Evolutionary conservation across 495 filamentous ascomycete species (phyloP).

Genomic region (Lindgomyces ingoldianus): DNA sequence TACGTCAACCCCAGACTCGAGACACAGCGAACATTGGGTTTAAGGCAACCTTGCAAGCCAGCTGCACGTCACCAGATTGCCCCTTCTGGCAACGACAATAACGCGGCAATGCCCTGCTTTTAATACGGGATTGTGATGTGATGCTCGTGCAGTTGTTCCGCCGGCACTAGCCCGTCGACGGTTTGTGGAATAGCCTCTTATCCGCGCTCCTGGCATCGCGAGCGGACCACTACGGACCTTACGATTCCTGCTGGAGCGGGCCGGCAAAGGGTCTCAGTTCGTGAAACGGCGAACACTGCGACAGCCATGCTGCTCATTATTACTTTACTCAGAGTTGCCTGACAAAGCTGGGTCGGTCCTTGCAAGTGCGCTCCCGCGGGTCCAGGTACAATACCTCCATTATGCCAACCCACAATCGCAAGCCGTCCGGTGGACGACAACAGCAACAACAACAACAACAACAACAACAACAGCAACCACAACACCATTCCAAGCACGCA

Average conservation of each 20-base stretch:
- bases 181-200: conserved; percentile 2
- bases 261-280: too few relatives aligned
- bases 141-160: conserved; percentile 18
- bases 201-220: not conserved
- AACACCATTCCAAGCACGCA: not conserved
- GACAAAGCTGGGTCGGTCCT: not conserved
- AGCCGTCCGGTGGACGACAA: not conserved
- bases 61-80: conserved; percentile 24
- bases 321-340: not conserved
- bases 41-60: not conserved
- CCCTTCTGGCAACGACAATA: conserved; percentile 16
- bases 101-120: conserved; percentile 1
- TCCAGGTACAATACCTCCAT: not conserved
- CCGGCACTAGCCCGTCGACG: conserved; percentile 13
- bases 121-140: conserved; percentile 19
- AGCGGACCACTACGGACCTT: not conserved
- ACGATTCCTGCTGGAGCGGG: conserved; percentile 3
- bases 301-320: not conserved
- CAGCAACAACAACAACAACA: too few relatives aligned
- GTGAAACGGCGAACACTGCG: not conserved
- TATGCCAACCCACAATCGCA: not conserved
- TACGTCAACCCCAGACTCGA: not conserved
- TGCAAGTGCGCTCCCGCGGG: not conserved
- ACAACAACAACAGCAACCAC: conserved; percentile 2
- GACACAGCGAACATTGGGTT: not conserved